phyloP scores from a whole-genome alignment of 768 basidiomycete species.

The Nevesoporus exiguus region DNA sequence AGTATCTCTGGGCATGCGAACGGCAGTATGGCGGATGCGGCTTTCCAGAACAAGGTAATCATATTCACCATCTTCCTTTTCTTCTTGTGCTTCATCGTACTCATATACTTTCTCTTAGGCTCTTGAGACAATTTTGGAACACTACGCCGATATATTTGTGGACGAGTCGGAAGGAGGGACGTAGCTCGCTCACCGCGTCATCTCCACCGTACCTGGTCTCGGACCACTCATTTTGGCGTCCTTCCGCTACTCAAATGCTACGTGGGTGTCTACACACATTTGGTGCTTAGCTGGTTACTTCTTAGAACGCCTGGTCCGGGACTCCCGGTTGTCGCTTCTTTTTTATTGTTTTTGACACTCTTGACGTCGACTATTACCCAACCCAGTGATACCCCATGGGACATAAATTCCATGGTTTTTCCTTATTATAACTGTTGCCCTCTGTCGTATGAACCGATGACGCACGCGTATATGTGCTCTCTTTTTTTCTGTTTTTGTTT shows the following conservation, averaged over 20 bases:
- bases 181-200: slow-evolving; percentile 7
- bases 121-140: slow-evolving; percentile 91
- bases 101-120: slow-evolving; percentile 49
- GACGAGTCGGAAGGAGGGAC: slow-evolving; percentile 64
- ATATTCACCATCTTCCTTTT: background rate
- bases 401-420: slow-evolving; percentile 8
- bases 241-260: background rate
- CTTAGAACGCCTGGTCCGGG: background rate
- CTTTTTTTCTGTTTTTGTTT: background rate
- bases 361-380: slow-evolving; percentile 22
- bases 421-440: slow-evolving; percentile 9
- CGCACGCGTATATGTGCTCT: background rate
- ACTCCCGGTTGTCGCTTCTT: background rate
- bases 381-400: slow-evolving; percentile 25
- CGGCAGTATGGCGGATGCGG: slow-evolving; percentile 64
- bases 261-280: background rate
- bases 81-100: background rate
- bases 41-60: slow-evolving; percentile 67
- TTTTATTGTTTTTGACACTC: background rate
- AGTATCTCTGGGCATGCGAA: slow-evolving; percentile 45
- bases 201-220: background rate
- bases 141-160: slow-evolving; percentile 95
- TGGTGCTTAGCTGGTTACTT: background rate
- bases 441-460: slow-evolving; percentile 2
- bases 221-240: background rate